Evolutionary conservation across 352 stramenopile genomes (phyloP).

Genomic region (Phytopythium ostracodes): DNA sequence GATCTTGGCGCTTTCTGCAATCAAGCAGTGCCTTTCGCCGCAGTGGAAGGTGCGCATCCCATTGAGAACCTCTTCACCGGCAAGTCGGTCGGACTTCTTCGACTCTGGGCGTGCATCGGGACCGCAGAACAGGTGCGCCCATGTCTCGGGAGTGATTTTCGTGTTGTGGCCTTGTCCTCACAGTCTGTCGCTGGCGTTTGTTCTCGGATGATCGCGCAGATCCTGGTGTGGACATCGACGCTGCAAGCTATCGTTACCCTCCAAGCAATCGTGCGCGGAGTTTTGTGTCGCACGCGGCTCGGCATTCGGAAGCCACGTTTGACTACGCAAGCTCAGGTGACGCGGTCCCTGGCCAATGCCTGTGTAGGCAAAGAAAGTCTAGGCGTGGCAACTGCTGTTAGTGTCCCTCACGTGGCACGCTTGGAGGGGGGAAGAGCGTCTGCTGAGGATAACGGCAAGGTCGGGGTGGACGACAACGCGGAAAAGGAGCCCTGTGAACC

Average conservation of each 20-base stretch:
- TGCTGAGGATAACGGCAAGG: too few species aligned
- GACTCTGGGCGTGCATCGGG: conserved; percentile 30
- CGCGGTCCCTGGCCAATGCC: too few species aligned
- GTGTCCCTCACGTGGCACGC: neutral
- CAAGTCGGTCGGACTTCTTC: conserved; percentile 23
- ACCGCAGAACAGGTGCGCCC: conserved; percentile 46
- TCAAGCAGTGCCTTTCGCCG: conserved; percentile 19
- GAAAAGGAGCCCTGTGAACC: neutral
- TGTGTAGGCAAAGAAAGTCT: too few species aligned
- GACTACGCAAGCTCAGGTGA: neutral
- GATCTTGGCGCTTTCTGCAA: conserved; percentile 3
- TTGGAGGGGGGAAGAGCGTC: neutral
- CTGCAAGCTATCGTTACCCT: conserved; percentile 24
- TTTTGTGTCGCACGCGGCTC: conserved; percentile 12
- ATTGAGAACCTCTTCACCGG: conserved; percentile 48
- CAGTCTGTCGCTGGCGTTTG: neutral
- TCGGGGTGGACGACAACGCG: neutral
- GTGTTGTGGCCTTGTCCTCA: neutral
- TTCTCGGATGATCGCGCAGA: conserved; percentile 6
- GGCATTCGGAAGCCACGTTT: neutral
- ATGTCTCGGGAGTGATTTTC: neutral
- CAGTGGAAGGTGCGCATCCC: conserved; percentile 25
- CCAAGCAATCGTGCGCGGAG: conserved; percentile 29
- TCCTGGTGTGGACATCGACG: conserved; percentile 26
- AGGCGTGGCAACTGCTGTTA: neutral